phyloP scores from a whole-genome alignment of 2,329 filamentous ascomycete species.

The Diaporthe australafricana region DNA sequence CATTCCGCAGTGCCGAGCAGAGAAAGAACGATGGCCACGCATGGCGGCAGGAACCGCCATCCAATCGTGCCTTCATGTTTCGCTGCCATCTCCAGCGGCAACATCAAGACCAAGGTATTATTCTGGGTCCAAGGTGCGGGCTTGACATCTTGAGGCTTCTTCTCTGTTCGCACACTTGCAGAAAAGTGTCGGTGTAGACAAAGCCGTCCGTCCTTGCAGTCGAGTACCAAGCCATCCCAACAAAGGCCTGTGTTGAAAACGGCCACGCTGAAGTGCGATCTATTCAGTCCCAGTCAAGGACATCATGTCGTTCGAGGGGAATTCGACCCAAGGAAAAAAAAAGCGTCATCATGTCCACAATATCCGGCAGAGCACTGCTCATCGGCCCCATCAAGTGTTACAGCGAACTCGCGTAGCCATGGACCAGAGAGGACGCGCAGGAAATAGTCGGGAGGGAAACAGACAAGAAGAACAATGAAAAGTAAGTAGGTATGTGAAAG shows the following conservation, averaged over 20 bases:
- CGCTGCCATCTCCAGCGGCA: background rate
- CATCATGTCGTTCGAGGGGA: background rate
- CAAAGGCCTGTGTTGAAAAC: slow-evolving; percentile 21
- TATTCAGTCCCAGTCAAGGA: background rate
- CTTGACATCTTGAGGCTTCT: slow-evolving; percentile 3
- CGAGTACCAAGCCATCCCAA: background rate
- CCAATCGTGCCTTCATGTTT: slow-evolving; percentile 18
- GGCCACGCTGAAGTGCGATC: background rate
- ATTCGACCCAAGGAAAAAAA: background rate
- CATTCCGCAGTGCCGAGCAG: slow-evolving; percentile 11
- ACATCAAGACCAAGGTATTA: background rate
- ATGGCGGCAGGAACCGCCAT: background rate
- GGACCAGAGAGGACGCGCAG: background rate
- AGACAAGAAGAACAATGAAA: background rate
- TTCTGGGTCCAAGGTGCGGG: background rate
- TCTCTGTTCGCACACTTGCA: background rate
- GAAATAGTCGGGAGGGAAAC: background rate
- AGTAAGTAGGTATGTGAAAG: background rate
- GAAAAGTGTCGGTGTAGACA: background rate
- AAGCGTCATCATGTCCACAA: background rate
- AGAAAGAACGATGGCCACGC: slow-evolving; percentile 2
- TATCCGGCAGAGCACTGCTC: background rate
- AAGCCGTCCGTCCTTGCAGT: slow-evolving; percentile 6
- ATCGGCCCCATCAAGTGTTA: background rate
- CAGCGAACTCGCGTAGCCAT: background rate